phyloP scores from a whole-genome alignment of 805 yeast species.

The Teunomyces tritomae region DNA sequence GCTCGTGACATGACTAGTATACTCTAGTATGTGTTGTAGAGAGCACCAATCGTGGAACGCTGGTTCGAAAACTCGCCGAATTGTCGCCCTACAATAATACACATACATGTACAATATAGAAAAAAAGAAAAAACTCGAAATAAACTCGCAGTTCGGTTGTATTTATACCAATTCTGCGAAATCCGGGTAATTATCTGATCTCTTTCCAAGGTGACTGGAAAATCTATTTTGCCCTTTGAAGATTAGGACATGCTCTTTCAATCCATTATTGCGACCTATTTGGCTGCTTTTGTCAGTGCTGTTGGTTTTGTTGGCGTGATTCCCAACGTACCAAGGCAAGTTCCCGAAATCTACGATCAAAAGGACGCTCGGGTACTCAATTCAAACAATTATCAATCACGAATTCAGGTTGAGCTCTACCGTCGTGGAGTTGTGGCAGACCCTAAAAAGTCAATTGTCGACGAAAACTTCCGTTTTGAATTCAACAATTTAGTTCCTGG shows the following conservation, averaged over 20 bases:
- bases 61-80: slow-evolving; percentile 19
- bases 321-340: slow-evolving; percentile 24
- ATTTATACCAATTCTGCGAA: not conserved
- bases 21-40: slow-evolving; percentile 51
- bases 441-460: slow-evolving; percentile 12
- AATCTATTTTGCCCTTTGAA: not conserved
- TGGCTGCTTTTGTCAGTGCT: not conserved
- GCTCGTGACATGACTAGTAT: slow-evolving; percentile 28
- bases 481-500: slow-evolving; percentile 26
- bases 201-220: not conserved
- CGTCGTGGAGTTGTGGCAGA: not conserved
- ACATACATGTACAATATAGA: slow-evolving; percentile 45
- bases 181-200: slow-evolving; percentile 1
- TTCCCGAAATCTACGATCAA: slow-evolving; percentile 12
- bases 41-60: slow-evolving; percentile 40
- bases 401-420: slow-evolving; percentile 22
- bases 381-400: slow-evolving; percentile 32
- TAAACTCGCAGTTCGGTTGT: not conserved
- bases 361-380: slow-evolving; percentile 23
- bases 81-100: slow-evolving; percentile 51
- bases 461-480: slow-evolving; percentile 24
- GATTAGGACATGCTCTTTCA: not conserved
- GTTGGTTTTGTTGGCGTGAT: slow-evolving; percentile 20
- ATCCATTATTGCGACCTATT: not conserved
- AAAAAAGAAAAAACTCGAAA: slow-evolving; percentile 10